These are phyloP conservation scores for Colletotrichum ledebouriae DNA, from an alignment of 2,329 filamentous ascomycete species.

Conservation along the genomic window DNA sequence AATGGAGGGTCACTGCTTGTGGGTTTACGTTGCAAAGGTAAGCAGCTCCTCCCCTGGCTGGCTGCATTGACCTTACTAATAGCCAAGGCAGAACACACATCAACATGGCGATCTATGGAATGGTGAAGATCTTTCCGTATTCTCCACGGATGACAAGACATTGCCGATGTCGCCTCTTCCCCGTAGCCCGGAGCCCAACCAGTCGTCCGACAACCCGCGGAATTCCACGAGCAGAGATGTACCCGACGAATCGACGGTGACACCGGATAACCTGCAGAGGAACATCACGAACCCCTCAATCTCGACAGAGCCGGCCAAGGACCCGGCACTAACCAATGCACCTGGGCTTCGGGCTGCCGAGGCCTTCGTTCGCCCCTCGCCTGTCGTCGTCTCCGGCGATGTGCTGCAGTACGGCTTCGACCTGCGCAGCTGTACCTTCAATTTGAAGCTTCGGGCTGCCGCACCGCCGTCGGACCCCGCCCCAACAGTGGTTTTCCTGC, in stretches of 20 bases:
- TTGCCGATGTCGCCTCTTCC: conserved; percentile 67
- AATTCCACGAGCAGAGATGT: conserved; percentile 52
- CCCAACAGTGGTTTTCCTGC: conserved; percentile 88
- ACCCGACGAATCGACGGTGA: conserved; percentile 71
- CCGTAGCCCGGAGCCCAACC: conserved; percentile 53
- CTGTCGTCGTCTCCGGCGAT: conserved; percentile 80
- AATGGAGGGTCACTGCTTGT: conserved; percentile 88
- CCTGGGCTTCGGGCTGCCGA: conserved; percentile 91
- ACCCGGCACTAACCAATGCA: conserved; percentile 71
- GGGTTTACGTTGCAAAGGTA: conserved; percentile 85
- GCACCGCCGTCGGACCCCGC: conserved; percentile 66
- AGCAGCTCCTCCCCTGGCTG: conserved; percentile 43
- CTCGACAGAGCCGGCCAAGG: conserved; percentile 66
- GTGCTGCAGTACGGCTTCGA: conserved; percentile 84
- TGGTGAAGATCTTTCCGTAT: conserved; percentile 94
- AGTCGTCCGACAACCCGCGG: conserved; percentile 41
- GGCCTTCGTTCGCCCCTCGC: conserved; percentile 89
- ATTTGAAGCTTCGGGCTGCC: conserved; percentile 74
- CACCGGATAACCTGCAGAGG: conserved; percentile 80
- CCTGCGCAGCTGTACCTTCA: conserved; percentile 82
- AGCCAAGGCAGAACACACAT: conserved; percentile 78
- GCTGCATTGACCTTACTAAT: conserved; percentile 4
- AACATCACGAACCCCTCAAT: conserved; percentile 78
- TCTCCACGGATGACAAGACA: conserved; percentile 83
- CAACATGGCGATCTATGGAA: conserved; percentile 96